Evolutionary conservation across 345 rosid species (phyloP).

Genomic region (Gossypium sturtianum): DNA sequence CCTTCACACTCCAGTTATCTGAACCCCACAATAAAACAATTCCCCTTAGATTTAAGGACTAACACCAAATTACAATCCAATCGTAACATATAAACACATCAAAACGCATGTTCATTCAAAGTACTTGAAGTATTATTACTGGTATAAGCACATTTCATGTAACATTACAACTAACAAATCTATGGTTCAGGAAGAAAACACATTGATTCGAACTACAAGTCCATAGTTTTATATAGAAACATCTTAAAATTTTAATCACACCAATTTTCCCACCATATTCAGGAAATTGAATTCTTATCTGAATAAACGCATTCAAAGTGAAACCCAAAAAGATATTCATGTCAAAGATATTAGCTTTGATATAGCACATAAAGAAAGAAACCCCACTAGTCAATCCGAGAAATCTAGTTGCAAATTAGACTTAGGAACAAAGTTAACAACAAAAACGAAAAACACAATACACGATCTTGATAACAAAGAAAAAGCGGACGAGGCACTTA

Average conservation of each 20-base stretch:
- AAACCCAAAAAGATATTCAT: neutral
- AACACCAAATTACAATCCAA: neutral
- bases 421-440: neutral
- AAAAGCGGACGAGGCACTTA: conserved; percentile 19
- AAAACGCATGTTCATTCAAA: neutral
- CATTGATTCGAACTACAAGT: neutral
- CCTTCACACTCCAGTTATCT: conserved; percentile 99
- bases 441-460: neutral
- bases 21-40: neutral
- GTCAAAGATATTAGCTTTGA: neutral
- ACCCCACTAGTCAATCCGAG: neutral
- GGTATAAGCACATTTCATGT: neutral
- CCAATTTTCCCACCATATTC: neutral
- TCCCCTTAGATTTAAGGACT: neutral
- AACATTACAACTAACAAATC: neutral
- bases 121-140: too few relatives aligned
- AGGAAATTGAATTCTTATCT: neutral
- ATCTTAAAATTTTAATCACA: neutral
- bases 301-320: neutral
- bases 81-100: neutral
- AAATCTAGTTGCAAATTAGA: neutral
- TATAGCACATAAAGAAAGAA: neutral
- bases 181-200: neutral
- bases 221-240: neutral
- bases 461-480: neutral